Evolutionary conservation across 768 basidiomycete genomes (phyloP).

Genomic region (Tubosaeta sp.): DNA sequence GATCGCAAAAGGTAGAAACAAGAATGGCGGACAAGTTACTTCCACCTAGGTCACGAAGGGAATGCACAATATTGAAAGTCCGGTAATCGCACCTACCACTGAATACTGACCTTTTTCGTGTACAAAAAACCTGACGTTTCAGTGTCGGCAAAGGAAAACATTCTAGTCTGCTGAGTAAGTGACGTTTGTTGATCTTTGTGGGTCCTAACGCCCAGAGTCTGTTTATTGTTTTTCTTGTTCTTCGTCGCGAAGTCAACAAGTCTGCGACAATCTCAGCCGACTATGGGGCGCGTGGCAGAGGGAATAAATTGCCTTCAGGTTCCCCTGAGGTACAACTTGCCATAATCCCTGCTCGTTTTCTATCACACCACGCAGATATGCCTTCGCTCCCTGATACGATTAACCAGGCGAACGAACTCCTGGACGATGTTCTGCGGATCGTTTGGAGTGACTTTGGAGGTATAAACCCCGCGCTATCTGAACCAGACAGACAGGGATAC

Average conservation of each 20-base stretch:
- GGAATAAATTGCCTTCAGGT: slow-evolving; percentile 6
- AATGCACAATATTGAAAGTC: no score
- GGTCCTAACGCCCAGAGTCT: slow-evolving; percentile 3
- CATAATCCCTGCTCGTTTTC: background rate
- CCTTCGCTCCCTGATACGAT: background rate
- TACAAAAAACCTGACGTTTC: no score
- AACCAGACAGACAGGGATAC: slow-evolving; percentile 1
- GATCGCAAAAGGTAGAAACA: background rate
- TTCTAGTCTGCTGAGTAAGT: background rate
- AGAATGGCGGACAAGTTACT: no score
- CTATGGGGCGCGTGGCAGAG: background rate
- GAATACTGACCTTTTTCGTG: no score
- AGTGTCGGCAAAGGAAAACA: no score
- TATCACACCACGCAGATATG: slow-evolving; percentile 4
- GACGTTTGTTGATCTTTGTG: slow-evolving; percentile 9
- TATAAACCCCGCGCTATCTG: background rate
- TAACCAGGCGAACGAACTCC: background rate
- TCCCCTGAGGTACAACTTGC: background rate
- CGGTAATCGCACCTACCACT: background rate
- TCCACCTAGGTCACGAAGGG: no score
- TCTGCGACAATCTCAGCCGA: background rate
- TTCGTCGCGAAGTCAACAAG: slow-evolving; percentile 9
- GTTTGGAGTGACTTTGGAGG: background rate
- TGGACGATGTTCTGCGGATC: background rate
- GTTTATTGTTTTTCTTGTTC: slow-evolving; percentile 14